phyloP scores from a whole-genome alignment of 371 early-diverging fungal genomes.

The Mortierella sp. region DNA sequence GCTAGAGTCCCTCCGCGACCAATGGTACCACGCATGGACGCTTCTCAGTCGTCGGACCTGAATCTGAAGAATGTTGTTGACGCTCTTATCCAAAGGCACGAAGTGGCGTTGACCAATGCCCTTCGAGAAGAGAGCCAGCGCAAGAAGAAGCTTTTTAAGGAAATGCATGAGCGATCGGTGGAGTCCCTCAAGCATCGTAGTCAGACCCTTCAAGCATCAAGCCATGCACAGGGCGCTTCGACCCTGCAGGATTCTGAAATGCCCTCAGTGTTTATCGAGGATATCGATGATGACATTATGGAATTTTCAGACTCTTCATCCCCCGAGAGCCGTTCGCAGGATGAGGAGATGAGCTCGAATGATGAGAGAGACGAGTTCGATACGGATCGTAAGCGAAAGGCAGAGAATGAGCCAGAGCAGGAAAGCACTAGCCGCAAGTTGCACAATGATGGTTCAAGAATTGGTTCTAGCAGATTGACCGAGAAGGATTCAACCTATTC shows the following conservation, averaged over 20 bases:
- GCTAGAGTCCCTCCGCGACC: constrained; percentile 40
- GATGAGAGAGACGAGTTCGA: constrained; percentile 16
- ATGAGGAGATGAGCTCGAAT: constrained; percentile 35
- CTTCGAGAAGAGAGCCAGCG: constrained; percentile 22
- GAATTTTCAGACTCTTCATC: constrained; percentile 47
- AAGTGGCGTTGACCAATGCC: constrained; percentile 24
- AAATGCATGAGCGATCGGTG: constrained; percentile 20
- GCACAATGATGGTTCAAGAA: too few species aligned
- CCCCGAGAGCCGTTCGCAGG: constrained; percentile 28
- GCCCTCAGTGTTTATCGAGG: constrained; percentile 15
- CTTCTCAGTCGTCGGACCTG: not conserved
- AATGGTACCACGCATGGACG: constrained; percentile 18
- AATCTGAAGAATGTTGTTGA: constrained; percentile 16
- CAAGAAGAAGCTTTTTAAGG: constrained; percentile 13
- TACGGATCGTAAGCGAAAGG: constrained; percentile 30
- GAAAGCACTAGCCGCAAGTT: too few species aligned
- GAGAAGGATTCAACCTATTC: too few species aligned
- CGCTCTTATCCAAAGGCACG: constrained; percentile 19
- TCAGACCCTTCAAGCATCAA: constrained; percentile 23
- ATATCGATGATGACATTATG: constrained; percentile 47
- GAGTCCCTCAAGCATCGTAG: not conserved
- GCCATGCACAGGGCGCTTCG: not conserved
- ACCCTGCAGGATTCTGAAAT: not conserved
- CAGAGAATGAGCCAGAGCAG: constrained; percentile 1
- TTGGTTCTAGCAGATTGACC: too few species aligned